A percentile compares a stretch with the other conserved stretches of the same genome.
Evolutionary conservation across 495 filamentous ascomycete species (phyloP).

Genomic region (Cercophora samala): DNA sequence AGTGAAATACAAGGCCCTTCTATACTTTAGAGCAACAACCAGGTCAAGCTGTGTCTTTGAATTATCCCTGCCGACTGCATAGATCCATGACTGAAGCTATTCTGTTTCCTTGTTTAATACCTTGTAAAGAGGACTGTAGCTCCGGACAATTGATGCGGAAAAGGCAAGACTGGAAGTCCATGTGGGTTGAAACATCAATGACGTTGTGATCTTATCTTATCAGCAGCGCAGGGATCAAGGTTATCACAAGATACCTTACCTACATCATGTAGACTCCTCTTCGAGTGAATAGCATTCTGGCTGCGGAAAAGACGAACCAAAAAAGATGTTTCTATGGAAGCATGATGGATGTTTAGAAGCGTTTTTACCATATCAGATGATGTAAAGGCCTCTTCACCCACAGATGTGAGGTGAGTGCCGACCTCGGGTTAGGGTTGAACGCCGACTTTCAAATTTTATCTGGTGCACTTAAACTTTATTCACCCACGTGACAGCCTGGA

Average conservation of each 20-base stretch:
- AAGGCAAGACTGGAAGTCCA: background rate
- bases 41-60: no score
- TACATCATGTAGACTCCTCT: no score
- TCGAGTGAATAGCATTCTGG: no score
- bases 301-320: no score
- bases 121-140: background rate
- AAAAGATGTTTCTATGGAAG: no score
- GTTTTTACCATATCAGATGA: background rate
- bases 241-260: background rate
- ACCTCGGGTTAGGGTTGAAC: background rate
- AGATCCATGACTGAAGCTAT: background rate
- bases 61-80: no score
- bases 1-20: no score
- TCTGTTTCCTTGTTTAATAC: background rate
- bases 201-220: conserved; percentile 11
- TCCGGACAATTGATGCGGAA: background rate
- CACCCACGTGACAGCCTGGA: background rate
- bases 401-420: background rate
- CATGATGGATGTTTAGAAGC: no score
- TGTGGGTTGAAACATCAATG: background rate
- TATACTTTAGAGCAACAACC: no score
- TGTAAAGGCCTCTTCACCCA: background rate
- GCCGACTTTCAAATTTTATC: background rate
- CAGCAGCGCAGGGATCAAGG: background rate
- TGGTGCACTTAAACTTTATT: background rate